Base-by-base conservation (phyloP, 768 basidiomycete species). In the Suillus subaureus region DNA sequence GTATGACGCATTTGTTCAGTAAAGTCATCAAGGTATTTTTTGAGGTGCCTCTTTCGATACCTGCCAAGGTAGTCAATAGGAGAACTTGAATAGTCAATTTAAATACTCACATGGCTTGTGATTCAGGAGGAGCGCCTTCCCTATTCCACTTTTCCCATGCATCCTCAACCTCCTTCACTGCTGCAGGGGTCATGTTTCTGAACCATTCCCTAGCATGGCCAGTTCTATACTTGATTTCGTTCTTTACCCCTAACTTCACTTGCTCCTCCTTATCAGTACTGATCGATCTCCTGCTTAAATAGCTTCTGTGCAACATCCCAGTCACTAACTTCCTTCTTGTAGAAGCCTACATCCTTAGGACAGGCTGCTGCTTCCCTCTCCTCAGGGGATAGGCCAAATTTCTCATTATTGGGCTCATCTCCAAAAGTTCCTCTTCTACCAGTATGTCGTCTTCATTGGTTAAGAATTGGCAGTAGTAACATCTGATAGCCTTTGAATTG, bases 161-260 rank as follows among this genome's bases (percentile, higher is more conserved):
- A 52, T 28, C 15, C 55, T 56, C 33, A 6, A 56, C 33, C 33
- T 56, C 55, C 33, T 56, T 56, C 3, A 1, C 1, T 35, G 35
- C 16, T 8, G 2, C 55, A 23, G 31, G 35, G 43, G 45, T 31
- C 47, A 62, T 37, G 33, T 4, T 35, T 37, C 35, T 33, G 43
- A 31, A 62, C 33, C 47, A 54, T 4, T 47, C 21, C 8, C 13
- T 62, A 26, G 49, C 61, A 31, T 62, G 42, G 2, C 4, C 0
- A 35, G 61, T 62, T 31, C 61, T 43, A 23, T 62, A 33, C 43
- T 35, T 49, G 52, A 54, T 54, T 31, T 31, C 52, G 12, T 54
- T 31, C 4, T 31, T 33, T 18, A 31, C 28, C 28, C 52, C 52
- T 54, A 21, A 1, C 52, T 54, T 54, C 31, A 1, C 31, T 54